Conservation (phyloP, 2,329 filamentous ascomycete species). For the Pseudogymnoascus sp. region DNA sequence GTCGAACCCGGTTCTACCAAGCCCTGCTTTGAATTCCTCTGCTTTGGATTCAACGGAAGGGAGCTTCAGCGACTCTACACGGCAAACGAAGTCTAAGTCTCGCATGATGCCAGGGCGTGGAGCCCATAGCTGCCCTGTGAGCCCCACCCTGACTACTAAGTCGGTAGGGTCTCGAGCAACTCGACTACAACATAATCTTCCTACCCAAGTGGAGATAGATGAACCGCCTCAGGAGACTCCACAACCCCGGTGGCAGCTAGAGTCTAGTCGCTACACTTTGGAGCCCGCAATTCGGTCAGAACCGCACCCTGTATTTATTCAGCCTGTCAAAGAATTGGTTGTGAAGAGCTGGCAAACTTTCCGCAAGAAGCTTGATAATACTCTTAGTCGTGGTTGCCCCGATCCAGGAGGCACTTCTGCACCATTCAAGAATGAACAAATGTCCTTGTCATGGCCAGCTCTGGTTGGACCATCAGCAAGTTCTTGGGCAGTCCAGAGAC, state of each 20-base stretch:
- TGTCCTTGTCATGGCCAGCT: not conserved
- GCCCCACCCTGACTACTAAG: not conserved
- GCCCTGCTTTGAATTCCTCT: not conserved
- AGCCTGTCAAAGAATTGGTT: constrained; percentile 26
- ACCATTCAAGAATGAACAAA: not conserved
- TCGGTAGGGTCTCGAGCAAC: not conserved
- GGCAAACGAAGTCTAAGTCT: not conserved
- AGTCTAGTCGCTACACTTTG: constrained; percentile 13
- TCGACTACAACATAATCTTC: constrained; percentile 11
- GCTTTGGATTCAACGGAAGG: not conserved
- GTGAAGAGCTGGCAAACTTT: constrained; percentile 25
- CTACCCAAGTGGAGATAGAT: constrained; percentile 9
- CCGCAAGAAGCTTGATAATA: constrained; percentile 22
- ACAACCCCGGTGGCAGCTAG: constrained; percentile 4
- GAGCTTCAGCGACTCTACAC: not conserved
- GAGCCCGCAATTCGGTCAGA: constrained; percentile 23
- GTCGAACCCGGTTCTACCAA: not conserved
- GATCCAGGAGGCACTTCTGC: not conserved
- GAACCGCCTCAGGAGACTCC: constrained; percentile 13
- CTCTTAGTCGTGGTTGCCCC: constrained; percentile 15
- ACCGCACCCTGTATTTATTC: constrained; percentile 25
- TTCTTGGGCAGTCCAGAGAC: constrained; percentile 12
- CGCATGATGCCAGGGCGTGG: not conserved
- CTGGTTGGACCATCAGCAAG: not conserved
- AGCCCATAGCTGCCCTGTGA: not conserved